phyloP scores from a whole-genome alignment of 768 basidiomycete genomes.

The Sarcomyxa edulis region DNA sequence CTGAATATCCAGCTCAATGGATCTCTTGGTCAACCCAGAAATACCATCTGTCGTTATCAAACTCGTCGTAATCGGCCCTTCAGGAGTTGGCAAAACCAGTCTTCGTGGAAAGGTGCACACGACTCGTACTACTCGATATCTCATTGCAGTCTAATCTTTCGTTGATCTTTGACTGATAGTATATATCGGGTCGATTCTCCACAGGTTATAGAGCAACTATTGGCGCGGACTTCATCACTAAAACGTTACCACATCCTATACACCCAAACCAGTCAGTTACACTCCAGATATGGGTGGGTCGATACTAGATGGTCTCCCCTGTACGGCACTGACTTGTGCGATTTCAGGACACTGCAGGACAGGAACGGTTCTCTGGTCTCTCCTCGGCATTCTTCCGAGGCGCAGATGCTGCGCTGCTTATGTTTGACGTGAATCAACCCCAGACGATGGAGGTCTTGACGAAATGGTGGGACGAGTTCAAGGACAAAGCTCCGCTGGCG shows the following conservation, averaged over 20 bases:
- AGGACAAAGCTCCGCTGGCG: conserved; percentile 55
- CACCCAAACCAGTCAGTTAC: conserved; percentile 51
- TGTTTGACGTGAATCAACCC: conserved; percentile 74
- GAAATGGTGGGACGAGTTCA: conserved; percentile 81
- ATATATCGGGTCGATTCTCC: conserved; percentile 72
- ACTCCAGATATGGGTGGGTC: conserved; percentile 55
- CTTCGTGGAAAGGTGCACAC: conserved; percentile 68
- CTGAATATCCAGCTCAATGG: too few relatives aligned
- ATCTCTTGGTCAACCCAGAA: too few relatives aligned
- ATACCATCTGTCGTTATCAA: too few relatives aligned
- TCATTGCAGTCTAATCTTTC: conserved; percentile 1
- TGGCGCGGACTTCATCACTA: conserved; percentile 84
- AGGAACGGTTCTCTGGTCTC: conserved; percentile 82
- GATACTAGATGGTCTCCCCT: conserved; percentile 1
- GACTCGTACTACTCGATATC: too few relatives aligned
- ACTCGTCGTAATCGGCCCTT: conserved; percentile 75
- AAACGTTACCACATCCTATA: conserved; percentile 59
- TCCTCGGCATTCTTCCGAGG: conserved; percentile 83
- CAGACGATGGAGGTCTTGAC: conserved; percentile 52
- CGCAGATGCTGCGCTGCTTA: conserved; percentile 75
- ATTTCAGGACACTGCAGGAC: conserved; percentile 80
- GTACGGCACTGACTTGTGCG: too few relatives aligned
- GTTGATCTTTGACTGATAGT: conserved; percentile 37
- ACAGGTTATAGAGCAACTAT: conserved; percentile 81
- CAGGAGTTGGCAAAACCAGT: conserved; percentile 84